A percentile compares a stretch with the other conserved stretches of the same genome.
Conservation (phyloP, 768 basidiomycete genomes). For the Xerocomus spinulosus region DNA sequence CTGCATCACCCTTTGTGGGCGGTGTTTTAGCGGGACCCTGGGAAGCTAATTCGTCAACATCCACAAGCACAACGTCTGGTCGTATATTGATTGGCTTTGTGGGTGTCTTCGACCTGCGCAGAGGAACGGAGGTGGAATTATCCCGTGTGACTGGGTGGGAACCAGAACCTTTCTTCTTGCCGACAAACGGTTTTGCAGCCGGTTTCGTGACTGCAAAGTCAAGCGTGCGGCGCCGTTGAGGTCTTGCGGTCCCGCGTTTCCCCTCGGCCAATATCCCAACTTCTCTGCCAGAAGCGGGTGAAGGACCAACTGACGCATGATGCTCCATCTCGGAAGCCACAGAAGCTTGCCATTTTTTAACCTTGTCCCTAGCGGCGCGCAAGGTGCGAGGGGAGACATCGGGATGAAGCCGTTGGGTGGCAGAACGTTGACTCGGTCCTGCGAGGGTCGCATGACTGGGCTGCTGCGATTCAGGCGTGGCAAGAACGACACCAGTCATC, state of each 20-base stretch:
- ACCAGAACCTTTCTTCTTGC: constrained; percentile 19
- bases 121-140: constrained; percentile 8
- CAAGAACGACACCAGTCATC: neutral
- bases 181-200: constrained; percentile 15
- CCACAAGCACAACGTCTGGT: neutral
- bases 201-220: constrained; percentile 45
- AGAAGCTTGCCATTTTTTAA: constrained; percentile 34
- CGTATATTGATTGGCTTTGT: neutral
- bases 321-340: constrained; percentile 20
- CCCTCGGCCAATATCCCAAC: neutral
- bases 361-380: constrained; percentile 32
- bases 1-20: constrained; percentile 5
- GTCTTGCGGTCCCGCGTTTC: constrained; percentile 19
- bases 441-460: neutral
- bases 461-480: constrained; percentile 6
- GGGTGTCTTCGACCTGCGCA: constrained; percentile 13
- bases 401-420: constrained; percentile 1
- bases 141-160: constrained; percentile 1
- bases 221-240: constrained; percentile 28
- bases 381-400: constrained; percentile 25
- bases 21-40: constrained; percentile 2
- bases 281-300: constrained; percentile 3
- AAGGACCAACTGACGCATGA: neutral
- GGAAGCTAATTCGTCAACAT: constrained; percentile 1
- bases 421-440: neutral